Percentiles rank a stretch among this genome's conserved stretches.
Evolutionary conservation across 768 basidiomycete species (phyloP).

Genomic region (Kondoa malvinella): DNA sequence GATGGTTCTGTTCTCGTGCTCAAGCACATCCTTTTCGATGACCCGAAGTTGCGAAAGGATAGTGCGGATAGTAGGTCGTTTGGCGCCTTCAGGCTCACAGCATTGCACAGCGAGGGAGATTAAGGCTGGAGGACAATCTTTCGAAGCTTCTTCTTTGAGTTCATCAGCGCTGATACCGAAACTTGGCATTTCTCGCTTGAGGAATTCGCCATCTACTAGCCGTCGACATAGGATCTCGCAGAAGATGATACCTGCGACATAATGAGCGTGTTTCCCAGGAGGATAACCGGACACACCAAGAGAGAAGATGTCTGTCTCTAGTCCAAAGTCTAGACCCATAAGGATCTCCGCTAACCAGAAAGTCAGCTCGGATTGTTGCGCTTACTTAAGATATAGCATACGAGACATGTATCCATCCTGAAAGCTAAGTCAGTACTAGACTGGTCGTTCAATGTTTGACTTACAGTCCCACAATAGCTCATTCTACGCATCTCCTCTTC

Average conservation of each 20-base stretch:
- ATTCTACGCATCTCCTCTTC: slow-evolving; percentile 52
- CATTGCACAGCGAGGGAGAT: slow-evolving; percentile 64
- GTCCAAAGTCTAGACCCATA: slow-evolving; percentile 74
- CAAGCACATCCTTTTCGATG: slow-evolving; percentile 69
- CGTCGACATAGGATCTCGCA: slow-evolving; percentile 72
- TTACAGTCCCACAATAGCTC: slow-evolving; percentile 34
- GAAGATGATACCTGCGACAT: slow-evolving; percentile 49
- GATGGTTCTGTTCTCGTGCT: slow-evolving; percentile 9
- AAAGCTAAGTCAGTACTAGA: slow-evolving; percentile 38
- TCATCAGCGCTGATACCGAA: slow-evolving; percentile 66
- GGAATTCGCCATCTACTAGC: slow-evolving; percentile 60
- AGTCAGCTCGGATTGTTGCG: neutral
- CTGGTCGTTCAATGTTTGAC: slow-evolving; percentile 23
- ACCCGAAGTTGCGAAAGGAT: slow-evolving; percentile 61
- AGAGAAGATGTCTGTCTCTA: slow-evolving; percentile 87
- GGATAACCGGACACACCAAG: slow-evolving; percentile 37
- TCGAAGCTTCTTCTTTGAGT: slow-evolving; percentile 47
- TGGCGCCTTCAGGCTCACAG: slow-evolving; percentile 45
- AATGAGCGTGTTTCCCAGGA: slow-evolving; percentile 4
- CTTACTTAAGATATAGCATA: neutral
- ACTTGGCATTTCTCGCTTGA: slow-evolving; percentile 48
- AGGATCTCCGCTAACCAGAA: slow-evolving; percentile 51
- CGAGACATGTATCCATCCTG: slow-evolving; percentile 89
- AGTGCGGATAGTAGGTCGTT: slow-evolving; percentile 56
- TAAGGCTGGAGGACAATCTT: slow-evolving; percentile 63